Evolutionary conservation across 495 filamentous ascomycete species (phyloP), one percentile per base, ranked within the genome.

Genomic region (Neurospora sp.): DNA sequence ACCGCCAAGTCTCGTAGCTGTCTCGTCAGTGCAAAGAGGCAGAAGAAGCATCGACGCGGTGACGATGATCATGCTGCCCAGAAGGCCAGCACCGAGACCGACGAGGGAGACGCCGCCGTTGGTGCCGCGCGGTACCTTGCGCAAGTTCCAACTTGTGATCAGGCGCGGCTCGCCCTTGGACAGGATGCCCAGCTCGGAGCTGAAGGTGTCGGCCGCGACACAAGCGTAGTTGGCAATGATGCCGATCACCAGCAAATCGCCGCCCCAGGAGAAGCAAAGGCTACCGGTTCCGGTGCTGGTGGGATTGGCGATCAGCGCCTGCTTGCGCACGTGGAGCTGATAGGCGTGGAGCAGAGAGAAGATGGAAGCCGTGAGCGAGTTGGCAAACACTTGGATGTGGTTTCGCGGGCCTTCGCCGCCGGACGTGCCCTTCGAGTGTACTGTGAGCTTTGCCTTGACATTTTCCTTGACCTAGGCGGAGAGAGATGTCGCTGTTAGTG

Each of bases 191-290:
- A 98, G 89, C 81, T 99, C 96, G 14, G 94, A 98, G 71, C 92
- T 94, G 81, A 97, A 96, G 6, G 96, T 99, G 78, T 99, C 96
- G 39, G 96, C 92, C 14, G 94, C 90, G 27, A 95, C 93, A 35
- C 93, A 92, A 40, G 93, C 96, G 74, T 99, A 99, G 83, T 98
- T 92, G 40, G 87, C 84, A 65, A 90, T 85, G 70, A 90, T 86
- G 8, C 88, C 87, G 22, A 88, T 75, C 3, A 88, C 80, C 0
- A 91, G 81, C n/a, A 90, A 78, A 73, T 87, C 86, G 48, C 85
- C 86, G 72, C 81, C 80, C 84, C 84, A 86, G 1, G 77, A 76
- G 74, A 82, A 87, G 77, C 84, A 87, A 59, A 83, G 75, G 12
- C 81, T 83, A 65, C 82, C 83, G n/a, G 70, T 39, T 40, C 74